Evolutionary conservation across 2,329 filamentous ascomycete species (phyloP), one percentile per base, ranked within the genome.

Genomic region (Penicillium decumbens): DNA sequence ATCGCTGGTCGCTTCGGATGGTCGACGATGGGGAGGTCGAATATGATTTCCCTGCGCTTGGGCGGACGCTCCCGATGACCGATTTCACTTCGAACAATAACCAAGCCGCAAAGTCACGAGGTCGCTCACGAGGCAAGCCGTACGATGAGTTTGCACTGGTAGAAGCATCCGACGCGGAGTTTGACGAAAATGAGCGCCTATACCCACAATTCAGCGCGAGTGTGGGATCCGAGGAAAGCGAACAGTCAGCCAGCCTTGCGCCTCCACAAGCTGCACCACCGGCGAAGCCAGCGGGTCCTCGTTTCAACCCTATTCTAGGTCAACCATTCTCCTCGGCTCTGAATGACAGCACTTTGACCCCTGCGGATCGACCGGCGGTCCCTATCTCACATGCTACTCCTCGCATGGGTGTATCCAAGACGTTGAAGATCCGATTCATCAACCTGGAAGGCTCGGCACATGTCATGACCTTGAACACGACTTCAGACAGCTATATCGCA

Each of bases 1-100:
- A 85, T 57, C 73, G 75, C 50, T 85, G 82, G 82, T 79, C 80
- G 24, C 67, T 85, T 45, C 75, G 82, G n/a, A 84, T 85, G 77
- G 80, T 84, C 7, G 82, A 85, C 57, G 82, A 85, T 57, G 82
- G 80, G 5, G 82, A 85, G 59, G 79, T 85, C 2, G 82, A 85
- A 51, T 82, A 80, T 59, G 82, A 85, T 59, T 85, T 85, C 54
- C 81, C 82, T 5, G 75, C 82, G 0, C 67, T 85, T 28, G 75
- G 73, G 8, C 74, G 81, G 29, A 79, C 76, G 20, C 75, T 78
- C 55, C 77, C 80, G 0, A 75, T 85, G 46, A 75, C 77, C 3
- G 82, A 85, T 59, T 85, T 85, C 59, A 83, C 82, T 0, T 83
- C 80, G 2, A 85, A 85, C 68, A 85, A 85, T 63, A 84, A 83